Base-by-base conservation (phyloP, 2,329 filamentous ascomycete genomes). In the Fusarium solani-melongenae region DNA sequence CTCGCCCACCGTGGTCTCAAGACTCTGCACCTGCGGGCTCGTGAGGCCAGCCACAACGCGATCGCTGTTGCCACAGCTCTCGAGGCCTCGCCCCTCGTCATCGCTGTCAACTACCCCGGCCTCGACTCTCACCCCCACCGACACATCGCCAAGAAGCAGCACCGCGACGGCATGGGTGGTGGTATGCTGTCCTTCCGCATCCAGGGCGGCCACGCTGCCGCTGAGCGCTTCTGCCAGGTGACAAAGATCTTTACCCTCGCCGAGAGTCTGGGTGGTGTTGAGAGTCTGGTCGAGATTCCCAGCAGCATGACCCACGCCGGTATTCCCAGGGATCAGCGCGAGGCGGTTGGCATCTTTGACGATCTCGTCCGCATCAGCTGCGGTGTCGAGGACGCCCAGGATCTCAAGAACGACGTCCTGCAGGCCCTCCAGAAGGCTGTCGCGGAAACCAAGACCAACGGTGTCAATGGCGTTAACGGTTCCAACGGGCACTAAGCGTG, bases 121-220 rank as follows among this genome's bases (percentile, higher is more conserved):
- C 89, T 98, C 7, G 88, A 92, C 73, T 96, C 94, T 11, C 96
- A 98, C 84, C 92, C 93, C 8, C 94, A 98, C 81, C 92, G 94
- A 77, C 88, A 88, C 73, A 94, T 99, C 78, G 94, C 96, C 22
- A 82, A 92, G 79, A 94, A 94, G 85, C 96, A 99, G 86, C 96
- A 99, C 86, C 93, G 96, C 76, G 89, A 97, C 77, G 96, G 93
- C 71, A 92, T 98, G 89, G 96, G 96, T 69, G 96, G 96, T 76
- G 96, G 96, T 70, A 99, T 99, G 96, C 91, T 99, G 49, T 96
- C 93, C 67, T 99, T 99, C 91, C 93, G 96, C 75, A 94, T 99
- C 83, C 90, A 91, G 74, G 96, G 96, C 65, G 96, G 96, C 38
- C 90, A 94, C 79, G 88, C 88, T 53, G 96, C 96, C 1, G 96